phyloP scores from a whole-genome alignment of 148 eudicot species.

The Linanthus parryae region DNA sequence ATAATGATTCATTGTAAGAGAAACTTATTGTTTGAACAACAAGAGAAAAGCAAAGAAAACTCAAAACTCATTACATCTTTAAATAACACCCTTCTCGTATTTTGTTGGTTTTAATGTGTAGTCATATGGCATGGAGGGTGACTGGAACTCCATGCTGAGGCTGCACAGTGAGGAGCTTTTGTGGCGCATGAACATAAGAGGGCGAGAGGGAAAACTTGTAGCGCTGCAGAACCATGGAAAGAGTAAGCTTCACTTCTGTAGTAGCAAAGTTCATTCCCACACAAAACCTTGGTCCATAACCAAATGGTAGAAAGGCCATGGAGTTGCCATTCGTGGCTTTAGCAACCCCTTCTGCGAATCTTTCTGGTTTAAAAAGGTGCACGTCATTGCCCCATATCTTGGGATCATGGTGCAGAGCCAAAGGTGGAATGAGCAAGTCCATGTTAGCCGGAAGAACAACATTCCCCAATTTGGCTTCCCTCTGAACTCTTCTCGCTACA shows the following conservation, averaged over 20 bases:
- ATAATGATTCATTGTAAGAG: too few relatives aligned
- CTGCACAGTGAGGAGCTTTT: slow-evolving; percentile 1
- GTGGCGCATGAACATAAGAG: slow-evolving; percentile 8
- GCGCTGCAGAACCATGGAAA: slow-evolving; percentile 9
- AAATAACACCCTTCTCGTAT: too few relatives aligned
- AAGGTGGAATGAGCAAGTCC: neutral
- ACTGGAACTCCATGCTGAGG: slow-evolving; percentile 12
- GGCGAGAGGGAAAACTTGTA: neutral
- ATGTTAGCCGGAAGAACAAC: slow-evolving; percentile 2
- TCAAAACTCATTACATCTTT: too few relatives aligned
- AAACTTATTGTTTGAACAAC: too few relatives aligned
- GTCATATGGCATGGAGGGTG: neutral
- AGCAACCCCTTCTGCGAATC: slow-evolving; percentile 2
- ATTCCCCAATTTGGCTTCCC: slow-evolving; percentile 8
- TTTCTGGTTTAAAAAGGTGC: slow-evolving; percentile 5
- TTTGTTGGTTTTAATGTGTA: too few relatives aligned
- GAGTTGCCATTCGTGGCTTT: neutral
- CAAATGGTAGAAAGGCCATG: slow-evolving; percentile 7
- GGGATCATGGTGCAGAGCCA: slow-evolving; percentile 9
- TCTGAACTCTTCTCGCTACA: slow-evolving; percentile 3
- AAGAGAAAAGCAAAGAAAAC: too few relatives aligned
- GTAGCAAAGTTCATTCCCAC: slow-evolving; percentile 9
- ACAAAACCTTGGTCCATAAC: slow-evolving; percentile 8
- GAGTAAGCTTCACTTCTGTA: slow-evolving; percentile 7
- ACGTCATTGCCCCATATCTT: slow-evolving; percentile 10